Evolutionary conservation across 2,329 filamentous ascomycete genomes (phyloP), one percentile per base, ranked within the genome.

Genomic region (Pseudogymnoascus sp.): DNA sequence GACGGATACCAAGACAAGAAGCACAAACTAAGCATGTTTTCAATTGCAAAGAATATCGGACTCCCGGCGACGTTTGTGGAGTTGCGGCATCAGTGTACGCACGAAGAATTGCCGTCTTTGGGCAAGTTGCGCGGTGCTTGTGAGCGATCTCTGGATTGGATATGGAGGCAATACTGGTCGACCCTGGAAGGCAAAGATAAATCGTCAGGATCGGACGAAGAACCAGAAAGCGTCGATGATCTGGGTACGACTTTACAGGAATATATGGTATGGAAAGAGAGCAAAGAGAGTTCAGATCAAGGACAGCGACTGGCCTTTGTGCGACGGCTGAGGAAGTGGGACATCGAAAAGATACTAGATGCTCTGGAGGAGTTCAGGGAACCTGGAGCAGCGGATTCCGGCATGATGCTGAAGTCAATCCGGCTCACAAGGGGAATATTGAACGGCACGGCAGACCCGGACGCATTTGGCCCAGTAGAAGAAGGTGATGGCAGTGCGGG

Each of bases 81-180:
- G 76, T 77, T 92, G 61, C 83, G 92, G 48, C 92, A 96, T 71
- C 89, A 95, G 74, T 89, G 89, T 41, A 95, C 91, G 38, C 92
- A 97, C 71, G 89, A 95, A 72, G 88, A 91, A 70, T 76, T 96
- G 60, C 92, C 92, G 0, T 85, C 86, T 1, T 76, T 96, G 59
- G 78, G 82, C 9, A 84, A 90, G 63, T 76, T 96, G 63, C 82
- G 90, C 58, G 79, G 79, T 34, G 88, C 88, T 1, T 83, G 87
- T 1, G 75, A 78, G 63, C 83, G 86, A 66, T 89, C 88, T 0
- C 76, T 96, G 63, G 77, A 78, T 45, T 96, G 92, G 92, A 84
- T 96, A 58, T 96, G 90, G 89, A 80, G 85, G 59, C 89, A 89
- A 71, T 96, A 95, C 75, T 97, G 92, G 92, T 74, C 69, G 10